phyloP scores from a whole-genome alignment of 2,329 filamentous ascomycete genomes.

The Ceratocystis smalleyi region DNA sequence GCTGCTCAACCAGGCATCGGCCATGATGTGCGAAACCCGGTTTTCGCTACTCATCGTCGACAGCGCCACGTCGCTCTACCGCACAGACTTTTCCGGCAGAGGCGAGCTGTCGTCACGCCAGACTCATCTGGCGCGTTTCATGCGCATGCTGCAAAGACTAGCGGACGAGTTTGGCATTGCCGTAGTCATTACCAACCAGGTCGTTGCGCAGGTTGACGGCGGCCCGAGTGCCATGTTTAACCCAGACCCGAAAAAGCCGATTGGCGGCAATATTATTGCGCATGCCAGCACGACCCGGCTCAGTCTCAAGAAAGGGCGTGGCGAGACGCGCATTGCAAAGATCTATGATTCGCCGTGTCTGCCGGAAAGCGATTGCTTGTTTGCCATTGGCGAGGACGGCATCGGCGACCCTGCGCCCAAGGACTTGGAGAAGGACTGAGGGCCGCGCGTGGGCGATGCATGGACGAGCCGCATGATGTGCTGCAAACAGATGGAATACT shows the following conservation, averaged over 20 bases:
- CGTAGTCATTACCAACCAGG: slow-evolving; percentile 96
- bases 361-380: slow-evolving; percentile 89
- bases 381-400: slow-evolving; percentile 92
- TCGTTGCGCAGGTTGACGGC: slow-evolving; percentile 94
- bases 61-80: slow-evolving; percentile 85
- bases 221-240: slow-evolving; percentile 98
- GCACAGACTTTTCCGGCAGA: slow-evolving; percentile 92
- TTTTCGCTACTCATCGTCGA: slow-evolving; percentile 94
- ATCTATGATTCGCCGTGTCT: slow-evolving; percentile 98
- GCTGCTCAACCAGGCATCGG: slow-evolving; percentile 80
- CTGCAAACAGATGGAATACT: neutral
- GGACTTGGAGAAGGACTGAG: slow-evolving; percentile 70
- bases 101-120: slow-evolving; percentile 92
- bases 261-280: slow-evolving; percentile 96
- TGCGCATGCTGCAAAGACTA: slow-evolving; percentile 66
- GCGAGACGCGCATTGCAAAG: slow-evolving; percentile 92
- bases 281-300: slow-evolving; percentile 91
- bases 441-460: neutral
- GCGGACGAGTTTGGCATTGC: slow-evolving; percentile 84
- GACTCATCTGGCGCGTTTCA: slow-evolving; percentile 74
- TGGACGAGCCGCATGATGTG: neutral
- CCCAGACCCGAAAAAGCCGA: slow-evolving; percentile 96
- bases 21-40: slow-evolving; percentile 98
- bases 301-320: slow-evolving; percentile 88
- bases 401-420: slow-evolving; percentile 94